Evolutionary conservation across 164 flowering plant genomes (phyloP), one percentile per base, ranked within the genome.

Genomic region (Akebia trifoliata): DNA sequence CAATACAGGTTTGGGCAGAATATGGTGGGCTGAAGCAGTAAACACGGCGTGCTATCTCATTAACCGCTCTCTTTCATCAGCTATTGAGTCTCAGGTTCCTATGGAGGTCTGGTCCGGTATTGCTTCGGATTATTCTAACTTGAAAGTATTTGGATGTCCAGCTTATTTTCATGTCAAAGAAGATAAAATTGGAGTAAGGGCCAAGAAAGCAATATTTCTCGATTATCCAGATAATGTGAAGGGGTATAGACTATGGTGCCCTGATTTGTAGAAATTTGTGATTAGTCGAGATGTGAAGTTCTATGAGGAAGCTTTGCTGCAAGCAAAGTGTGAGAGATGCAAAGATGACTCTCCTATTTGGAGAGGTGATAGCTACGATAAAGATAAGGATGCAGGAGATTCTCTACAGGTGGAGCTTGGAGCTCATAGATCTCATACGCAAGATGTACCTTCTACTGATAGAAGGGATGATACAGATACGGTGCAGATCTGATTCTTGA

Each of bases 161-260:
- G 18, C 48, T 46, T 56, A 63, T 48, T 29, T 30, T 63, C 56
- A 38, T 56, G 50, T 63, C 9, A 56, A n/a, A 10, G 47, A 29
- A 1, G 55, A 21, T 18, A 39, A 63, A 10, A 24, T 37, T 7
- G 48, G 42, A 4, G 44, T n/a, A n/a, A 38, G 24, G 17, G 47
- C 22, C 10, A 46, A n/a, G 31, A 55, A 43, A 45, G 2, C n/a
- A n/a, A 53, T 53, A 21, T 36, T 46, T 45, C 24, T 54, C 7
- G 26, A 17, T 2, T 45, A n/a, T 24, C 6, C 8, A 25, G 34
- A 9, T 17, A 9, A 20, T 2, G 39, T 25, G 5, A 38, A 37
- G 22, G 29, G 60, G 17, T 39, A 28, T 7, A 56, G 18, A 22
- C 37, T 63, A 20, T 51, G 54, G 47, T 62, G 46, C 24, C 21